These are phyloP conservation scores for Erodium moschatum DNA, from an alignment of 441 rosid species.

Conservation along the genomic window DNA sequence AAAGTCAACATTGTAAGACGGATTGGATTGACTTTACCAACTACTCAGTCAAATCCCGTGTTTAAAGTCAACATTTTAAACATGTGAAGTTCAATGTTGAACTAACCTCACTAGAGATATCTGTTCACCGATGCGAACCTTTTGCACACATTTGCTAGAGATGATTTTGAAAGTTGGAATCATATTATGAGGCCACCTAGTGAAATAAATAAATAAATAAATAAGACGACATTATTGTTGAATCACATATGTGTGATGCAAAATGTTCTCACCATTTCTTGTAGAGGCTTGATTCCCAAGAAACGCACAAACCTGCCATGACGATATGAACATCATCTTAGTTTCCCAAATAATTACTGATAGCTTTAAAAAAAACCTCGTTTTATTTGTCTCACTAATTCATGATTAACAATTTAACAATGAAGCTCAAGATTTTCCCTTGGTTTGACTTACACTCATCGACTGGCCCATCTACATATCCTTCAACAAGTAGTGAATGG, in stretches of 20 bases:
- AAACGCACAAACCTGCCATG: conserved; percentile 68
- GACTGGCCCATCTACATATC: conserved; percentile 71
- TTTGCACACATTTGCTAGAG: conserved; percentile 46
- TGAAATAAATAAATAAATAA: conserved; percentile 8
- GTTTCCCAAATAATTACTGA: conserved; percentile 12
- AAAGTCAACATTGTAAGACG: conserved; percentile 25
- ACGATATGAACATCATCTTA: conserved; percentile 10
- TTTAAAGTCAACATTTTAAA: too few relatives aligned
- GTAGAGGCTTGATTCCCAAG: conserved; percentile 71
- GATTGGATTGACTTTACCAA: too few relatives aligned
- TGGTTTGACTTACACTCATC: conserved; percentile 59
- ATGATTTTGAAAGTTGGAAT: conserved; percentile 64
- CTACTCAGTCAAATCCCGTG: too few relatives aligned
- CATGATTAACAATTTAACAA: not conserved
- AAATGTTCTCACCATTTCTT: conserved; percentile 55
- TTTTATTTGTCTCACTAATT: conserved; percentile 8
- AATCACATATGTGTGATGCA: not conserved
- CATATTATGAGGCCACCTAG: conserved; percentile 77
- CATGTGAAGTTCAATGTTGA: too few relatives aligned
- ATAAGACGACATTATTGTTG: not conserved
- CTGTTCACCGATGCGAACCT: conserved; percentile 54
- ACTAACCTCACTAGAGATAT: conserved; percentile 60
- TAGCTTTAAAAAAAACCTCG: not conserved
- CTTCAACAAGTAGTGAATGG: conserved; percentile 85
- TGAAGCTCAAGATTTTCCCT: conserved; percentile 15